Evolutionary conservation across 306 rosid species (phyloP).

Genomic region (Rosa rugosa): DNA sequence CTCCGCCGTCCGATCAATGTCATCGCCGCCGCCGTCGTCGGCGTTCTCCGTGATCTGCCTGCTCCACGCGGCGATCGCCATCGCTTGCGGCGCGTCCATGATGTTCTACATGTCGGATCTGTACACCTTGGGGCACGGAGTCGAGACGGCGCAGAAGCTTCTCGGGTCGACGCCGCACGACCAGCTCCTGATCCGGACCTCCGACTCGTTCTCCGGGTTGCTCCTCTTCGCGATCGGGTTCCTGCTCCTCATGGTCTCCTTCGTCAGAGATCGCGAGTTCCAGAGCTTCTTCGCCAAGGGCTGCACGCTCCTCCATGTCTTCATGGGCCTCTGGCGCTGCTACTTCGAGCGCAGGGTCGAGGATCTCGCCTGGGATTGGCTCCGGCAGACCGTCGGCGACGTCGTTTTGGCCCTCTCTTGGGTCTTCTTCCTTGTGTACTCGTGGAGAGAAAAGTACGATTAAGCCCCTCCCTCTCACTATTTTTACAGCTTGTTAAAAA

Average conservation of each 20-base stretch:
- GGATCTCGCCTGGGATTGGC: constrained; percentile 92
- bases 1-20: constrained; percentile 1
- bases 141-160: constrained; percentile 58
- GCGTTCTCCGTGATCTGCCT: constrained; percentile 80
- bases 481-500: background rate
- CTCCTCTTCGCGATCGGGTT: constrained; percentile 80
- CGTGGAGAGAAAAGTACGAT: constrained; percentile 97
- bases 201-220: constrained; percentile 88
- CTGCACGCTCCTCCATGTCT: constrained; percentile 60
- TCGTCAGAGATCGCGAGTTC: constrained; percentile 75
- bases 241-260: constrained; percentile 82
- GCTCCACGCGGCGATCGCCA: constrained; percentile 68
- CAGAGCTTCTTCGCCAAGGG: constrained; percentile 88
- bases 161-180: constrained; percentile 93
- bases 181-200: constrained; percentile 85
- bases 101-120: constrained; percentile 95
- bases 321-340: constrained; percentile 86
- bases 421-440: constrained; percentile 80
- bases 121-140: constrained; percentile 81
- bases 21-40: constrained; percentile 36
- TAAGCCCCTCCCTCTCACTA: constrained; percentile 11
- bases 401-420: constrained; percentile 71
- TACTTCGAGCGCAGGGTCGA: constrained; percentile 81
- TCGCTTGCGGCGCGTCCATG: constrained; percentile 69
- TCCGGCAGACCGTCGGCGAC: constrained; percentile 89